These are phyloP conservation scores for Phytopythium chamaehyphon DNA, from an alignment of 352 stramenopile species.

Conservation along the genomic window DNA sequence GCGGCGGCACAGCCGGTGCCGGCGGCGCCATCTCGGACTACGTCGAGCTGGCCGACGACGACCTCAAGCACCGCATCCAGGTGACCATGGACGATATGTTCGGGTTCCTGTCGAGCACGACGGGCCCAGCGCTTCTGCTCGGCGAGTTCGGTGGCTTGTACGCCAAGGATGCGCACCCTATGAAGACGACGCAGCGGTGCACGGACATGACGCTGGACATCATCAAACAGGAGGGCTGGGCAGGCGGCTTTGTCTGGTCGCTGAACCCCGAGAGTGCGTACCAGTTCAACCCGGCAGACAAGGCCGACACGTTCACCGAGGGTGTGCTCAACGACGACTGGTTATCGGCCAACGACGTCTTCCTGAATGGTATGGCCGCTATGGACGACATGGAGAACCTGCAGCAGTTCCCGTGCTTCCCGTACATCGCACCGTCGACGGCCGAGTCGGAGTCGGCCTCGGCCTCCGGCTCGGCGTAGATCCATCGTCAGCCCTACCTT, in stretches of 20 bases:
- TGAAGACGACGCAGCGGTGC: conserved; percentile 54
- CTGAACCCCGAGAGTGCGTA: conserved; percentile 68
- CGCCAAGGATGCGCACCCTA: conserved; percentile 37
- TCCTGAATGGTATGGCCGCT: conserved; percentile 29
- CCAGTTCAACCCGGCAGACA: conserved; percentile 54
- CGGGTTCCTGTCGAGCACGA: conserved; percentile 48
- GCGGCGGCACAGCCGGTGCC: conserved; percentile 25
- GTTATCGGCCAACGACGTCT: conserved; percentile 41
- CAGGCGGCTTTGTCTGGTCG: conserved; percentile 68
- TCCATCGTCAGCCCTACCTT: not conserved
- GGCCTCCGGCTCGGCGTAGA: not conserved
- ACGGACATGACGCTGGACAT: conserved; percentile 63
- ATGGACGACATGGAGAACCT: conserved; percentile 56
- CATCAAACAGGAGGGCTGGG: conserved; percentile 37
- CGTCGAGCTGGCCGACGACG: conserved; percentile 46
- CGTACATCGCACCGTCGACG: not conserved
- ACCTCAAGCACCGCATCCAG: conserved; percentile 30
- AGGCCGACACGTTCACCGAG: conserved; percentile 33
- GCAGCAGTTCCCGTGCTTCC: conserved; percentile 52
- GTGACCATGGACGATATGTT: conserved; percentile 67
- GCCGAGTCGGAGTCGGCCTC: not conserved
- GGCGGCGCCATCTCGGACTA: conserved; percentile 25
- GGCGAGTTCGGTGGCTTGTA: conserved; percentile 73
- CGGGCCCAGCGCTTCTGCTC: conserved; percentile 40
- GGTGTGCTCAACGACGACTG: conserved; percentile 52